Conservation (phyloP, 208 protist genomes). For the Trypanosoma rangeli region DNA sequence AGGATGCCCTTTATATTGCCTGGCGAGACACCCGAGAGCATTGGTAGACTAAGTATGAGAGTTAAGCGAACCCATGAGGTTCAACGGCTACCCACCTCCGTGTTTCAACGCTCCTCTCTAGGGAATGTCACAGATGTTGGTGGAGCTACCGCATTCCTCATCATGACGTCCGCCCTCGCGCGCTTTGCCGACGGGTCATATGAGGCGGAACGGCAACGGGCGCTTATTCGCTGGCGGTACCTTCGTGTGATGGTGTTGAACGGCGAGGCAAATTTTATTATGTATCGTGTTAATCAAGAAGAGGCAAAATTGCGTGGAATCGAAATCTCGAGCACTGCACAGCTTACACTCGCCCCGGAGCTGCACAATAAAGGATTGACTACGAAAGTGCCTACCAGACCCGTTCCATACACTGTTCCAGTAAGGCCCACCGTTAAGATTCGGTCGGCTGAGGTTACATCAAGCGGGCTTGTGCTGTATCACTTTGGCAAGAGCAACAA, state of each 20-base stretch:
- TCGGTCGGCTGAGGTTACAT: conserved; percentile 54
- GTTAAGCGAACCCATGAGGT: conserved; percentile 48
- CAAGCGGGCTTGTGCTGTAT: conserved; percentile 76
- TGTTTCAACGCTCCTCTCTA: conserved; percentile 37
- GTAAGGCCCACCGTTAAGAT: conserved; percentile 8
- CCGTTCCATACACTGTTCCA: conserved; percentile 69
- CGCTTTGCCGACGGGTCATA: conserved; percentile 36
- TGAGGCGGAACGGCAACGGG: conserved; percentile 35
- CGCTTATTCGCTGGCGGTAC: conserved; percentile 74
- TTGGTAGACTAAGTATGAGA: conserved; percentile 50
- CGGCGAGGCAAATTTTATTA: conserved; percentile 70
- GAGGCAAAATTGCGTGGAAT: conserved; percentile 53
- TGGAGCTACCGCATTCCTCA: conserved; percentile 43
- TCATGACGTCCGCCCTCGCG: conserved; percentile 52
- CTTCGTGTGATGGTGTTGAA: conserved; percentile 77
- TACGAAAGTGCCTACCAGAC: conserved; percentile 54
- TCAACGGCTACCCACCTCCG: conserved; percentile 42
- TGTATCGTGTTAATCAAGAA: conserved; percentile 61
- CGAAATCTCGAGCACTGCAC: conserved; percentile 53
- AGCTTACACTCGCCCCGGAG: conserved; percentile 69
- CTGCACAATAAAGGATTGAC: conserved; percentile 52
- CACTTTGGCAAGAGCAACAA: conserved; percentile 44
- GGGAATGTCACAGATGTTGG: conserved; percentile 40
- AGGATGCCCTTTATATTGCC: conserved; percentile 7
- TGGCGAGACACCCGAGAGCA: conserved; percentile 17